Evolutionary conservation across 1,139 yeast genomes (phyloP), one percentile per base, ranked within the genome.

Genomic region (Sugiyamaella sp.): DNA sequence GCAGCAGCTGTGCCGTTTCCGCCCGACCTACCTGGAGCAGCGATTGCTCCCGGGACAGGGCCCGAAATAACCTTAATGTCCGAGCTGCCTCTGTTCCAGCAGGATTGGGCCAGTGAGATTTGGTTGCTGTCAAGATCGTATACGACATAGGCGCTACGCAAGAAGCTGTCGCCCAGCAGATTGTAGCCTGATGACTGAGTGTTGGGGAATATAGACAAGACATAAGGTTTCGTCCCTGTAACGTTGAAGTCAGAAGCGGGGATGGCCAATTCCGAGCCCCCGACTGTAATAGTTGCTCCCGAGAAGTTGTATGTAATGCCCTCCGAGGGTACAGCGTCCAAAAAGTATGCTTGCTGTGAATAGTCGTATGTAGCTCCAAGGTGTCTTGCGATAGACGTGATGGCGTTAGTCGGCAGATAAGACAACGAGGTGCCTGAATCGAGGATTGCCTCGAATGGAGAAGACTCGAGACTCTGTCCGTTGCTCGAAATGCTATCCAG

Each of bases 131-230:
- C 91, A 56, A 86, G 72, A 67, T 89, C 90, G 63, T 80, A 89
- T 41, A 89, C 96, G 52, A 84, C 80, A 66, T 89, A 89, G 6
- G 88, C 90, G 51, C 80, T 76, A 56, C 89, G 77, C 63, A 90
- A 72, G 70, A 89, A 83, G 32, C 84, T 79, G 68, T 88, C 96
- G 44, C 97, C 97, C 10, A 89, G 67, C 16, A 81, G 72, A 45
- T 58, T 57, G 55, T 67, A 62, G 44, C 62, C 59, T 53, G 59
- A 45, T 22, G 65, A 25, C 54, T 61, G 60, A 17, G 45, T 43
- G 46, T 61, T 63, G 16, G 69, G 63, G 14, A 29, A 29, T 6
- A 60, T 46, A 16, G 61, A 39, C 37, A 62, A 48, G 17, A 60
- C 51, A 33, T 60, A 59, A 12, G 62, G 54, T 24, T 47, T 29